These are phyloP conservation scores for Nannochloropsis oceanica DNA, from an alignment of 108 stramenopile genomes.

Conservation along the genomic window DNA sequence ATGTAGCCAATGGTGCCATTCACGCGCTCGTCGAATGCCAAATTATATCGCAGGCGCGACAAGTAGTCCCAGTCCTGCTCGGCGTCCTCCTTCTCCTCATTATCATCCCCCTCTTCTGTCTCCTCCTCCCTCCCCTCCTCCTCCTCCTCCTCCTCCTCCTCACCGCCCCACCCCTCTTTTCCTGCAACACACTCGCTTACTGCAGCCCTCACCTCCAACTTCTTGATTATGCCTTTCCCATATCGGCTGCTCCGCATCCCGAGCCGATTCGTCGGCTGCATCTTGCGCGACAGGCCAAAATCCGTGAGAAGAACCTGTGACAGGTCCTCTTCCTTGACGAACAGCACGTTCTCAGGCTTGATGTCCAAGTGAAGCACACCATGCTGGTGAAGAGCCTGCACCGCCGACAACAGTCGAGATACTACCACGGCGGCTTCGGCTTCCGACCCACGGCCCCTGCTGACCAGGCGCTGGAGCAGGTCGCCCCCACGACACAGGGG, in stretches of 20 bases:
- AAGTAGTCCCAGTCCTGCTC: background rate
- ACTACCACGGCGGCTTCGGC: constrained; percentile 3
- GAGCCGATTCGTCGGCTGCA: background rate
- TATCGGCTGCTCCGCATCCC: background rate
- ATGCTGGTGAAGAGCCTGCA: constrained; percentile 10
- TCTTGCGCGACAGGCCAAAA: constrained; percentile 12
- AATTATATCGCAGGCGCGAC: background rate
- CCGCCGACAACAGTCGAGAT: background rate
- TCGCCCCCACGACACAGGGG: constrained; percentile 18
- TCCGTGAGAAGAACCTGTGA: constrained; percentile 5
- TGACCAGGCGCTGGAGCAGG: constrained; percentile 1
- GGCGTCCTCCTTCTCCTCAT: background rate
- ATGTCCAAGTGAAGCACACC: constrained; percentile 21
- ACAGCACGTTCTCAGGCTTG: constrained; percentile 17
- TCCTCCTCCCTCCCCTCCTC: background rate
- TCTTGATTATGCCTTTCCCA: too few species aligned
- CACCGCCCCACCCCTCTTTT: background rate
- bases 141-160: background rate
- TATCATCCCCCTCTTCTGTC: background rate
- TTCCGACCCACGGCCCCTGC: constrained; percentile 4
- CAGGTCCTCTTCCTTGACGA: background rate
- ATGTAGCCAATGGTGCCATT: constrained; percentile 22
- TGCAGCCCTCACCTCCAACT: background rate
- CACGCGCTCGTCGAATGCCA: background rate
- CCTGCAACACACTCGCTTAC: background rate